Conservation (phyloP, 2,329 filamentous ascomycete species). For the Claviceps sp. region DNA sequence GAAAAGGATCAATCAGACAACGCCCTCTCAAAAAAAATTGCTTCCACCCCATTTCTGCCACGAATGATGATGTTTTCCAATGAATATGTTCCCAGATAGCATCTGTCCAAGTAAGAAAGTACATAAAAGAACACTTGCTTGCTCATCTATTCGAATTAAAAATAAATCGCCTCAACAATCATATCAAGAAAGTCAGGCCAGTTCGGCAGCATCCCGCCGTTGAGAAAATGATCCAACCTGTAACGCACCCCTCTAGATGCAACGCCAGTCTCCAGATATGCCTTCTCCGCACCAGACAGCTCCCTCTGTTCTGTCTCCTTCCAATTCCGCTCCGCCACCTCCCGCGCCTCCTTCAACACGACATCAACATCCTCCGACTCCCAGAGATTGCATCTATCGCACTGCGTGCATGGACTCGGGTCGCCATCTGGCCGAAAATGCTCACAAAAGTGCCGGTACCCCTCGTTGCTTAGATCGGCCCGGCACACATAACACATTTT, state of each 20-base stretch:
- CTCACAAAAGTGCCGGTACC: conserved; percentile 90
- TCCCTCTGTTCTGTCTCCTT: conserved; percentile 47
- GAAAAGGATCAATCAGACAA: background rate
- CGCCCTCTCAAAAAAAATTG: background rate
- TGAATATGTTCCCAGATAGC: background rate
- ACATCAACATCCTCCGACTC: conserved; percentile 61
- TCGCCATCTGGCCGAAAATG: conserved; percentile 81
- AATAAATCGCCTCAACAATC: conserved; percentile 22
- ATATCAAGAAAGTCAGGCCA: conserved; percentile 32
- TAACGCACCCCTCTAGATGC: conserved; percentile 14
- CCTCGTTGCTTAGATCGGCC: conserved; percentile 57
- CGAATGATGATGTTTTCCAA: background rate
- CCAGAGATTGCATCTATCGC: conserved; percentile 67
- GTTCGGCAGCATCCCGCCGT: conserved; percentile 22
- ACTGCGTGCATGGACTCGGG: conserved; percentile 57
- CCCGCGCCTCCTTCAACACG: conserved; percentile 54
- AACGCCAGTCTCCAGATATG: conserved; percentile 42
- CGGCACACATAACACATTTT: conserved; percentile 97
- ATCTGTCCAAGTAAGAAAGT: too few species aligned
- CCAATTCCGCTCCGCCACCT: conserved; percentile 61
- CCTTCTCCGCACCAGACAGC: conserved; percentile 40
- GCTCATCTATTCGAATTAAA: background rate
- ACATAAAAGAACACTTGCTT: background rate
- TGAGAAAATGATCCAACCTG: conserved; percentile 20
- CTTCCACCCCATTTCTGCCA: background rate